A percentile compares a stretch with the other conserved stretches of the same genome.
phyloP scores from a whole-genome alignment of 2,329 filamentous ascomycete species.

The Polychaeton citri region DNA sequence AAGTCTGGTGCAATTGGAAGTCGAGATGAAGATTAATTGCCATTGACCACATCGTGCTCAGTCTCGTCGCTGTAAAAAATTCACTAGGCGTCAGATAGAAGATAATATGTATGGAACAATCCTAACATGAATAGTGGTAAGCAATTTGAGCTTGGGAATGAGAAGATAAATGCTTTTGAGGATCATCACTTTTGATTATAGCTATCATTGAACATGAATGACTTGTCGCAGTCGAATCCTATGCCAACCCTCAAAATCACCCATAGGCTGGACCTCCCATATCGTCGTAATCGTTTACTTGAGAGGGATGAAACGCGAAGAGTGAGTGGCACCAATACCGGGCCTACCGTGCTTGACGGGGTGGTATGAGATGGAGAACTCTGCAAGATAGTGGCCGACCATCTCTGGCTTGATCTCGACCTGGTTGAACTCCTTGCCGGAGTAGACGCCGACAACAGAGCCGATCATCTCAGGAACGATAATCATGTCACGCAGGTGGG shows the following conservation, averaged over 20 bases:
- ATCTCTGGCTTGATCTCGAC: conserved; percentile 99
- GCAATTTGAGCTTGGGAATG: neutral
- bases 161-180: neutral
- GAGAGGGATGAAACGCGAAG: conserved; percentile 99
- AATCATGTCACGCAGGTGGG: conserved; percentile 99
- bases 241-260: too few species aligned
- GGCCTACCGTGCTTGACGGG: conserved; percentile 99
- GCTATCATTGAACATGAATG: too few species aligned
- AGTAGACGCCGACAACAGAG: conserved; percentile 97
- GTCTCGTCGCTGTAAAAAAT: too few species aligned
- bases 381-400: conserved; percentile 98
- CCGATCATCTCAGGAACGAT: conserved; percentile 99
- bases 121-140: too few species aligned
- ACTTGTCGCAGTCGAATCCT: too few species aligned
- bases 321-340: conserved; percentile 99
- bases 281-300: conserved; percentile 53
- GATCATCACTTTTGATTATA: neutral
- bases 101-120: too few species aligned
- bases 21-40: too few species aligned
- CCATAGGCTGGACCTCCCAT: too few species aligned
- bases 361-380: conserved; percentile 99
- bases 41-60: too few species aligned
- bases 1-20: too few species aligned
- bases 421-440: conserved; percentile 99
- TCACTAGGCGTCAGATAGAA: too few species aligned